These are phyloP conservation scores for Boletus eberwhitei DNA, from an alignment of 768 basidiomycete species.

Conservation along the genomic window DNA sequence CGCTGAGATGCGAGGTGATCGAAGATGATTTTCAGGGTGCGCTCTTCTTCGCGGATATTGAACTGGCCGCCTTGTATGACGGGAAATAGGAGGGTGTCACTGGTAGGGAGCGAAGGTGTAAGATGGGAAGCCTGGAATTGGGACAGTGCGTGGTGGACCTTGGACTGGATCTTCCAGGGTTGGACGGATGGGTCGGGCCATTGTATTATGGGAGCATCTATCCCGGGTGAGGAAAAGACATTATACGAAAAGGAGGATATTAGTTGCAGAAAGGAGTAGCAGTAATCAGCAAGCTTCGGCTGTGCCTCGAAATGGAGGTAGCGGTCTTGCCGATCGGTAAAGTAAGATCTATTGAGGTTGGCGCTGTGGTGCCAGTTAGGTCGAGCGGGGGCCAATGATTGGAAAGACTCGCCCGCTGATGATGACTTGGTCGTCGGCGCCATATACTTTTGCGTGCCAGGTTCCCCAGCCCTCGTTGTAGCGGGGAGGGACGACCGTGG, in stretches of 20 bases:
- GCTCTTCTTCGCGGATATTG: constrained; percentile 82
- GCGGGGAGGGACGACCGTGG: constrained; percentile 78
- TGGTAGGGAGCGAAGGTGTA: background rate
- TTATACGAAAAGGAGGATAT: constrained; percentile 72
- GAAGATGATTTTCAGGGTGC: constrained; percentile 55
- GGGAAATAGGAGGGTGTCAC: constrained; percentile 64
- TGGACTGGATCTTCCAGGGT: constrained; percentile 65
- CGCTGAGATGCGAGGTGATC: constrained; percentile 35
- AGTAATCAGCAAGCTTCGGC: constrained; percentile 71
- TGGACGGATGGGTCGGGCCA: constrained; percentile 68
- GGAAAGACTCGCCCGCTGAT: constrained; percentile 73
- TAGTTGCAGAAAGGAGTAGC: constrained; percentile 69
- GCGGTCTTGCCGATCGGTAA: constrained; percentile 92
- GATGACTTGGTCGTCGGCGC: constrained; percentile 87
- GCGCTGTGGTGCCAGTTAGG: constrained; percentile 51
- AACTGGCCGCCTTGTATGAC: constrained; percentile 90
- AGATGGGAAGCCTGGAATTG: constrained; percentile 54
- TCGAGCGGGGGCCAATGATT: background rate
- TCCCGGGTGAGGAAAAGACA: constrained; percentile 29
- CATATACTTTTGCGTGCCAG: constrained; percentile 97
- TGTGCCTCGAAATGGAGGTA: constrained; percentile 75
- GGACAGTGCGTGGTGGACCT: constrained; percentile 53
- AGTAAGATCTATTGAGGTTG: constrained; percentile 91
- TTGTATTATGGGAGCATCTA: constrained; percentile 48
- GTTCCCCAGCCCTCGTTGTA: constrained; percentile 99